phyloP scores from a whole-genome alignment of 2,329 filamentous ascomycete genomes.

The Epichloe gansuensis region DNA sequence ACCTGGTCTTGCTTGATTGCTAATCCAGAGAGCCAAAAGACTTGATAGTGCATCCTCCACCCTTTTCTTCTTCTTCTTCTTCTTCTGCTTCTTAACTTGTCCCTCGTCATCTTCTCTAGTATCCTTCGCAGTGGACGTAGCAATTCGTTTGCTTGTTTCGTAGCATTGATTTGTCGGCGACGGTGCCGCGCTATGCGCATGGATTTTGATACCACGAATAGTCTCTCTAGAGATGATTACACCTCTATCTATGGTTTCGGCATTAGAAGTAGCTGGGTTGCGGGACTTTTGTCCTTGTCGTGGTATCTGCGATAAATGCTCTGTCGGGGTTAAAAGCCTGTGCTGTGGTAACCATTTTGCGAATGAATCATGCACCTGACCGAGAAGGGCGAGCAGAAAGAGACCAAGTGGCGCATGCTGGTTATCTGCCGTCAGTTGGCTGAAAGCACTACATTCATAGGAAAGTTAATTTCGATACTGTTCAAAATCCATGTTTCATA shows the following conservation, averaged over 20 bases:
- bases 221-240: slow-evolving; percentile 18
- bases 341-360: slow-evolving; percentile 19
- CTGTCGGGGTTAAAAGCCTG: neutral
- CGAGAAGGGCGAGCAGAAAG: slow-evolving; percentile 52
- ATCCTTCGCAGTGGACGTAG: neutral
- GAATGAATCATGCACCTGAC: slow-evolving; percentile 40
- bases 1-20: neutral
- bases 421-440: slow-evolving; percentile 56
- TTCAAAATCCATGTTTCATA: neutral
- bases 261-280: neutral
- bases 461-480: neutral
- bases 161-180: slow-evolving; percentile 2
- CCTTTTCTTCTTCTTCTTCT: slow-evolving; percentile 40
- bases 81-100: slow-evolving; percentile 29
- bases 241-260: slow-evolving; percentile 15
- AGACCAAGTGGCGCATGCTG: slow-evolving; percentile 63
- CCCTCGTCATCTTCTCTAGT: slow-evolving; percentile 9
- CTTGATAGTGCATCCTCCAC: slow-evolving; percentile 62
- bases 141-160: neutral
- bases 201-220: neutral
- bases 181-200: neutral
- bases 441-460: slow-evolving; percentile 41
- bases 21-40: slow-evolving; percentile 43
- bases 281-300: neutral
- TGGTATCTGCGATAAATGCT: neutral